phyloP scores from a whole-genome alignment of 2,329 filamentous ascomycete species.

The Rugonectria rugulosa region DNA sequence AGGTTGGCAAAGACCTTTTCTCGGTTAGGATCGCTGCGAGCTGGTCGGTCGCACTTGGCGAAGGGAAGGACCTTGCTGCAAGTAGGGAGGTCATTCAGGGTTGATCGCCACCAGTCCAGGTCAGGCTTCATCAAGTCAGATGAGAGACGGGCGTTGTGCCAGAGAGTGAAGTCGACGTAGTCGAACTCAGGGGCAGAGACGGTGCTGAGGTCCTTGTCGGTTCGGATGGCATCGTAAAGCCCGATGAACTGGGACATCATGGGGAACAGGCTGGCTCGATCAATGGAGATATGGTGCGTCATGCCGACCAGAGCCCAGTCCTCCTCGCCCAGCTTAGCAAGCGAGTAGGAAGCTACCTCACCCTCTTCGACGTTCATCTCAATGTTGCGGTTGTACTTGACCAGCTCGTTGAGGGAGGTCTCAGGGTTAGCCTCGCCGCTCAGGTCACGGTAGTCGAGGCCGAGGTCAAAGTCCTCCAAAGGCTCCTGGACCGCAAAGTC shows the following conservation, averaged over 20 bases:
- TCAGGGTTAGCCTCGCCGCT: constrained; percentile 21
- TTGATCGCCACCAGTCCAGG: constrained; percentile 36
- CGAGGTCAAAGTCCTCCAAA: constrained; percentile 31
- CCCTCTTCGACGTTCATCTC: constrained; percentile 36
- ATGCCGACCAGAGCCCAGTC: constrained; percentile 32
- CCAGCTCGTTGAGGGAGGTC: constrained; percentile 21
- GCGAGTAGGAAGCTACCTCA: constrained; percentile 28
- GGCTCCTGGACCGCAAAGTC: constrained; percentile 33
- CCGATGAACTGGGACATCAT: constrained; percentile 35
- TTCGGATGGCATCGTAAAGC: constrained; percentile 31
- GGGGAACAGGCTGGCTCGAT: constrained; percentile 32
- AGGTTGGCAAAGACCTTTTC: constrained; percentile 31
- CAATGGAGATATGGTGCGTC: constrained; percentile 36
- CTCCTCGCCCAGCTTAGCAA: constrained; percentile 32
- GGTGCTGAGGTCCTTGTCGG: constrained; percentile 28
- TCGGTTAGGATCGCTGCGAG: constrained; percentile 28
- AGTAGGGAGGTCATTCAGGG: constrained; percentile 27
- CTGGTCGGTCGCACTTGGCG: constrained; percentile 30
- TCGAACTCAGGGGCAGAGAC: constrained; percentile 32
- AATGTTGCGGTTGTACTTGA: constrained; percentile 31
- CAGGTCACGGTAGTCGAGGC: constrained; percentile 30
- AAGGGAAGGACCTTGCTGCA: constrained; percentile 35
- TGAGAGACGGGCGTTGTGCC: constrained; percentile 36
- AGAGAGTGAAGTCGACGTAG: constrained; percentile 37
- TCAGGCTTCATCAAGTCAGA: constrained; percentile 35